Percentiles rank a stretch among this genome's conserved stretches.
phyloP scores from a whole-genome alignment of 306 rosid species.

The Casuarina cunninghamiana region DNA sequence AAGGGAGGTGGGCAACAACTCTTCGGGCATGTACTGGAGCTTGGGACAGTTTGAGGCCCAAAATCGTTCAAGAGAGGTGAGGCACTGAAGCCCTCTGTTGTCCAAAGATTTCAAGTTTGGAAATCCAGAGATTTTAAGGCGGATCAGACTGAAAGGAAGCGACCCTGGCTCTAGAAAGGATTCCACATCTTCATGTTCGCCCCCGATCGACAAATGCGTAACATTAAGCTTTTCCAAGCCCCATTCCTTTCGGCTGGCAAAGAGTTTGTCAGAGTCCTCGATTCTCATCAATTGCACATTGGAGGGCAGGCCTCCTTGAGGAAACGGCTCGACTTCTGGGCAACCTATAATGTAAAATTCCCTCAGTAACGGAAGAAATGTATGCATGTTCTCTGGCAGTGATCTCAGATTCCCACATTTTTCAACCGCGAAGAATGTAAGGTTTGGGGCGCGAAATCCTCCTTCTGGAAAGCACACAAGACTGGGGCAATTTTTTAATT shows the following conservation, averaged over 20 bases:
- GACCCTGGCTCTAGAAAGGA: no score
- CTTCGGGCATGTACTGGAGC: no score
- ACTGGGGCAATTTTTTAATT: background rate
- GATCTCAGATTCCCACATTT: background rate
- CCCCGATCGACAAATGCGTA: no score
- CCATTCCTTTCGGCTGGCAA: conserved; percentile 8
- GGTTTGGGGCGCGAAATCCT: background rate
- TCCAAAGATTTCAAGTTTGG: no score
- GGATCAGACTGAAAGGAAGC: no score
- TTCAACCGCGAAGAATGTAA: fast-evolving
- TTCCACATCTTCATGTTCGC: no score
- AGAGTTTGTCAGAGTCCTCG: background rate
- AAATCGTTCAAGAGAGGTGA: no score
- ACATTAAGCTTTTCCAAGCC: background rate
- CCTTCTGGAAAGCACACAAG: background rate
- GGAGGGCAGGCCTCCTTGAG: background rate
- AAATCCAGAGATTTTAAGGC: no score
- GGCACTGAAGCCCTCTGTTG: no score
- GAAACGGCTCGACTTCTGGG: conserved; percentile 17
- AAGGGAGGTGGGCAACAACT: no score
- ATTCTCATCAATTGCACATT: no score
- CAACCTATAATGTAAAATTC: fast-evolving
- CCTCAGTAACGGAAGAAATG: background rate
- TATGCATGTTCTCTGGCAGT: background rate
- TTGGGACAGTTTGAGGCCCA: no score